These are phyloP conservation scores for Metschnikowia bowlesiae DNA, from an alignment of 805 yeast species.

Conservation along the genomic window DNA sequence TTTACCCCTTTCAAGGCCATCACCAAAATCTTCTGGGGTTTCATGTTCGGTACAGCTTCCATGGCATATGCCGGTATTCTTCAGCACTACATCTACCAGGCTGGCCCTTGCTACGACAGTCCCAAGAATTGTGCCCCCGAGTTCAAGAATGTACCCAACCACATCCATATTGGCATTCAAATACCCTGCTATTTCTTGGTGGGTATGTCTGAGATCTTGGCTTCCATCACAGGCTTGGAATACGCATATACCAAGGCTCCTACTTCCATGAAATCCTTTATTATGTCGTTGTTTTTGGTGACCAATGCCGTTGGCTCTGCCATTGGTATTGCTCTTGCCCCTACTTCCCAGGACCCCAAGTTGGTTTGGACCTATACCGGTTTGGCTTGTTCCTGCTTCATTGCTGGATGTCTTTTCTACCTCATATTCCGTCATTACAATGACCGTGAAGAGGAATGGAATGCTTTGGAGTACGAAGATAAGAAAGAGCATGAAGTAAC, in stretches of 20 bases:
- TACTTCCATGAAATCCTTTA: conserved; percentile 15
- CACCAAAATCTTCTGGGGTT: conserved; percentile 16
- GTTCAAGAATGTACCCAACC: conserved; percentile 7
- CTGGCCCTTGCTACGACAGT: conserved; percentile 12
- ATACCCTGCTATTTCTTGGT: conserved; percentile 11
- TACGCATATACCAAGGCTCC: conserved; percentile 18
- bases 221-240: conserved; percentile 16
- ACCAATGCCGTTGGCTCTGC: conserved; percentile 75
- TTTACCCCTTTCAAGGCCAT: conserved; percentile 16
- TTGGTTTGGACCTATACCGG: conserved; percentile 66
- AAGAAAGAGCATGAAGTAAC: not conserved
- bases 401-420: conserved; percentile 62
- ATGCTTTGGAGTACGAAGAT: conserved; percentile 40
- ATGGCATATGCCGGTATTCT: conserved; percentile 14
- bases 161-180: conserved; percentile 9
- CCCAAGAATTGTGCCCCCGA: conserved; percentile 12
- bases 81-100: conserved; percentile 12
- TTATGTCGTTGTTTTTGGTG: conserved; percentile 48
- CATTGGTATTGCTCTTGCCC: conserved; percentile 56
- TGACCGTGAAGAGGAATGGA: conserved; percentile 51
- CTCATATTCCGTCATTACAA: conserved; percentile 51
- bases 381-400: conserved; percentile 52
- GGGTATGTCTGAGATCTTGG: conserved; percentile 12
- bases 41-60: conserved; percentile 8
- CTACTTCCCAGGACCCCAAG: conserved; percentile 61